Base-by-base conservation (phyloP, 176 grass and related monocot genomes). In the Miscanthus lutarioriparius region DNA sequence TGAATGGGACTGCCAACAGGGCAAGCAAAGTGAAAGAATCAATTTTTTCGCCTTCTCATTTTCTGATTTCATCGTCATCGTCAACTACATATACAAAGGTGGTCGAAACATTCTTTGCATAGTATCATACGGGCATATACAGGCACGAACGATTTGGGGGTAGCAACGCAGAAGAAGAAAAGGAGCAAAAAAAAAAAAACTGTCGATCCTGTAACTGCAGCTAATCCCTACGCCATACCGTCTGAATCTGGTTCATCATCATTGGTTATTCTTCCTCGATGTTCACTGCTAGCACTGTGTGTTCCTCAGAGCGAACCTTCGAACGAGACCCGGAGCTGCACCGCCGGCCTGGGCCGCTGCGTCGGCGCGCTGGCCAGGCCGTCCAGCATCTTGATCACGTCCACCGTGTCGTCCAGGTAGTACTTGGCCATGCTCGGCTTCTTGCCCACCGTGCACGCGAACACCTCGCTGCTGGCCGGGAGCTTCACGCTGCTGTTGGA, bases 341-440 rank as follows among this genome's bases (percentile, higher is more conserved):
- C 92, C 9, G 74, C 89, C 13, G 69, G 63, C 67, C 87, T 47
- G 4, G 84, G 82, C 38, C 61, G 77, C 13, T 89, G 80, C 22
- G 56, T 38, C 66, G 93, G 91, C 11, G 84, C 85, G 13, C 82
- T 83, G 19, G 86, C 91, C 12, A 98, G 83, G 13, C 93, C 93
- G 77, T 98, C 85, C 22, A 99, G 87, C 96, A 96, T 94, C 83
- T 99, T 96, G 75, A 99, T 77, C 11, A 99, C 96, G 71, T 99
- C 96, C 8, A 86, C 89, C 17, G 93, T 95, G 70, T 96, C 96
- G 74, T 99, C 96, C 16, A 99, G 88, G 88, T 99, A 99, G 27
- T 99, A 99, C 79, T 86, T 99, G 30, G 96, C 96, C 93, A 94
- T 96, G 91, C 93, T 99, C 10, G 96, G 96, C 78, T 99, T 99